Base-by-base conservation (phyloP, 2,329 filamentous ascomycete genomes). In the Dactylellina cionopaga region DNA sequence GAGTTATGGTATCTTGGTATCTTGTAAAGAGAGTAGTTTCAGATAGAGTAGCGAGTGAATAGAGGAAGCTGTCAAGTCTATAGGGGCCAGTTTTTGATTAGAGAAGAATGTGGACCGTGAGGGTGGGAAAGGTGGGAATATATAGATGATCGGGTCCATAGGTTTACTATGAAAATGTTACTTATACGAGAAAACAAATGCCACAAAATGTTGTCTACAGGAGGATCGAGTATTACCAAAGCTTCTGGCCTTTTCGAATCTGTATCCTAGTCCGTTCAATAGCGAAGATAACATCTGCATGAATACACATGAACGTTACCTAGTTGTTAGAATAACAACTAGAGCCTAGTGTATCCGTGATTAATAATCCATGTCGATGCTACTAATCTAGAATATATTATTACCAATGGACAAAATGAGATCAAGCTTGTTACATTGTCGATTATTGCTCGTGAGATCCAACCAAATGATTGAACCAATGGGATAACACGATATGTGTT, bases 141-240 rank as follows among this genome's bases (percentile, higher is more conserved):
- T 72, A 72, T 72, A 72, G 51, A 72, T 19, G 27, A 6, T 35
- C 5, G 19, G 6, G 22, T n/a, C 15, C 22, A 2, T 9, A 43
- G 2, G 39, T 19, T 19, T 10, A 19, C 5, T 2, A 43, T 19
- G 3, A 11, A 5, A 43, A 43, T n/a, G n/a, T n/a, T n/a, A n/a
- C n/a, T n/a, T n/a, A n/a, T n/a, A n/a, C n/a, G n/a, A n/a, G n/a
- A n/a, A n/a, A n/a, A n/a, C n/a, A n/a, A n/a, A n/a, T n/a, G n/a
- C n/a, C n/a, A n/a, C 15, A 43, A 43, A 22, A 43, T 43, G 9
- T 9, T 19, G 9, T 43, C 15, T n/a, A 43, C 11, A 11, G 31
- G 7, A 31, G n/a, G 6, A 35, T 37, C 49, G 49, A 35, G 49
- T 37, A 52, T 15, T 13, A 52, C 49, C 17, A 22, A 10, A 2